Base-by-base conservation (phyloP, 495 filamentous ascomycete genomes). In the Xylaria grammica region DNA sequence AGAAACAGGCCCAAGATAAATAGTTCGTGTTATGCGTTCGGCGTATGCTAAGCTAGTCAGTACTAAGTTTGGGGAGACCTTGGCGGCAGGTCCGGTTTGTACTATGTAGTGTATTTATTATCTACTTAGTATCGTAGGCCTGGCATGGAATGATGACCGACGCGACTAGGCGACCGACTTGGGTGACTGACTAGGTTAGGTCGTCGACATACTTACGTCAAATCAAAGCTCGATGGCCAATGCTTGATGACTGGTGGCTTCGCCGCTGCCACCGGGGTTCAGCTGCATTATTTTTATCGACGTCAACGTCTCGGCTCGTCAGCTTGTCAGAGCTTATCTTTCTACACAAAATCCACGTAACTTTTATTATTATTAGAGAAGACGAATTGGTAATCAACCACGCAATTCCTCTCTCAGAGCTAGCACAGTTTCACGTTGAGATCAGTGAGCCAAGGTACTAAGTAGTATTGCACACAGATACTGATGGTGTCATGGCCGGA, bases 231-330 rank as follows among this genome's bases (percentile, higher is more conserved):
- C n/a, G n/a, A n/a, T n/a, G n/a, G n/a, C n/a, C n/a, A n/a, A n/a
- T 36, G 34, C 34, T 36, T 36, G 34, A 27, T 34, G 34, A 24
- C 32, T 1, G 19, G 30, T 54, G 51, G n/a, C 51, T 40, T 26
- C 24, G 51, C 19, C 2, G 51, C 22, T 36, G 22, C 1, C 34
- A 32, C 13, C 42, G 34, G 32, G 22, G 22, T 20, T 57, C 54
- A 57, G 54, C 54, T 57, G 54, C 4, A 45, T 57, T 57, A 57
- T 57, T 57, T 57, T 57, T 57, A 57, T 57, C 53, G 24, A 26
- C 1, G 24, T 29, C 9, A 29, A 44, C 15, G 36, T 29, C n/a
- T 13, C 22, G 26, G 38, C 24, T 20, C 22, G 24, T 45, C 38
- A 44, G 54, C 53, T 36, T 44, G 22, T 26, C 26, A n/a, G 20